These are phyloP conservation scores for Entonaema liquescens DNA, from an alignment of 495 filamentous ascomycete species.

Conservation along the genomic window DNA sequence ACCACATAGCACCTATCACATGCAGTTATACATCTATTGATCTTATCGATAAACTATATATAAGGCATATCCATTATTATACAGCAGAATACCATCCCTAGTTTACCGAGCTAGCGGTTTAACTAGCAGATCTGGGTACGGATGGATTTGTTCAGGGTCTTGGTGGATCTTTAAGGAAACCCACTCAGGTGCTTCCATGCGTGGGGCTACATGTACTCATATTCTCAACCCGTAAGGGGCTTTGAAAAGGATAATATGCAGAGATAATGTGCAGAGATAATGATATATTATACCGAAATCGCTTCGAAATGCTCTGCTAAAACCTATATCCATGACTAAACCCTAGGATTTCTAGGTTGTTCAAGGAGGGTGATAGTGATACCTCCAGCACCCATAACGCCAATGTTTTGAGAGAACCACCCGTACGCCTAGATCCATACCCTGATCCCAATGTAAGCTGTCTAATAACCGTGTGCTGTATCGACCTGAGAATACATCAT, in stretches of 20 bases:
- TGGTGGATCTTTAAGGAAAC: background rate
- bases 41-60: conserved; percentile 14
- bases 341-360: background rate
- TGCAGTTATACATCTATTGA: background rate
- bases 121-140: background rate
- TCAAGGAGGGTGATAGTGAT: background rate
- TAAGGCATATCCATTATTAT: background rate
- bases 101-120: background rate
- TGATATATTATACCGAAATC: conserved; percentile 16
- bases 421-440: conserved; percentile 11
- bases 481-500: conserved; percentile 21
- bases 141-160: background rate
- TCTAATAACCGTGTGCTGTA: conserved; percentile 28
- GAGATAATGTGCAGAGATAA: background rate
- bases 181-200: background rate
- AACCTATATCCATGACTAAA: background rate
- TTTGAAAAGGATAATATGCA: no score
- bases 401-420: conserved; percentile 6
- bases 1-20: background rate
- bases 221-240: background rate
- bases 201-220: background rate
- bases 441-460: conserved; percentile 3
- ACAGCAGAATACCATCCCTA: background rate
- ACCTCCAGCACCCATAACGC: conserved; percentile 19
- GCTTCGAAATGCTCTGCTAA: conserved; percentile 18